phyloP scores from a whole-genome alignment of 257 asterid genomes.

The Fraxinus anomala region DNA sequence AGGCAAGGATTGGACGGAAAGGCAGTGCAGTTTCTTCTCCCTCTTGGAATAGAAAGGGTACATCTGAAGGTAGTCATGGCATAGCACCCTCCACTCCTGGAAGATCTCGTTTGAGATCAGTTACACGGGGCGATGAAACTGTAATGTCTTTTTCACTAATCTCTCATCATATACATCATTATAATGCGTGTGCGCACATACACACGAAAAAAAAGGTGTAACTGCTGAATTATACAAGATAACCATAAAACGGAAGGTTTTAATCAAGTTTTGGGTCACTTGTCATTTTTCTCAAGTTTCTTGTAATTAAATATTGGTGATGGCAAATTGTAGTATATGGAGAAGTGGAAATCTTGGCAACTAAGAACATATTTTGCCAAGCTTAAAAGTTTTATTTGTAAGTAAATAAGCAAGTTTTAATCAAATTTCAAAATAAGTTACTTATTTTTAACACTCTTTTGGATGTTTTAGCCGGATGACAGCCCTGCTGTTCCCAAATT shows the following conservation, averaged over 20 bases:
- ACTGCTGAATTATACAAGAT: neutral
- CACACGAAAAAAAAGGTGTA: neutral
- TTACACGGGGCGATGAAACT: conserved; percentile 70
- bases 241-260: neutral
- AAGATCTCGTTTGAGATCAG: conserved; percentile 79
- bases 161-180: neutral
- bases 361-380: neutral
- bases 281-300: neutral
- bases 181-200: neutral
- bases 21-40: conserved; percentile 73
- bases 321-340: neutral
- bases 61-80: conserved; percentile 64
- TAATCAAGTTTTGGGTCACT: neutral
- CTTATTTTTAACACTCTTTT: neutral
- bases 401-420: neutral
- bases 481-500: conserved; percentile 79
- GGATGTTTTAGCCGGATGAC: conserved; percentile 61
- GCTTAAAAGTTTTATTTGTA: neutral
- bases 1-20: conserved; percentile 53
- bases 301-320: neutral
- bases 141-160: conserved; percentile 40
- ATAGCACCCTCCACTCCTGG: conserved; percentile 83
- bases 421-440: neutral
- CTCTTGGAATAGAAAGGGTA: conserved; percentile 75
- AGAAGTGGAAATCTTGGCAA: neutral